These are phyloP conservation scores for Nicotiana tomentosiformis DNA, from an alignment of 257 asterid genomes.

Conservation along the genomic window DNA sequence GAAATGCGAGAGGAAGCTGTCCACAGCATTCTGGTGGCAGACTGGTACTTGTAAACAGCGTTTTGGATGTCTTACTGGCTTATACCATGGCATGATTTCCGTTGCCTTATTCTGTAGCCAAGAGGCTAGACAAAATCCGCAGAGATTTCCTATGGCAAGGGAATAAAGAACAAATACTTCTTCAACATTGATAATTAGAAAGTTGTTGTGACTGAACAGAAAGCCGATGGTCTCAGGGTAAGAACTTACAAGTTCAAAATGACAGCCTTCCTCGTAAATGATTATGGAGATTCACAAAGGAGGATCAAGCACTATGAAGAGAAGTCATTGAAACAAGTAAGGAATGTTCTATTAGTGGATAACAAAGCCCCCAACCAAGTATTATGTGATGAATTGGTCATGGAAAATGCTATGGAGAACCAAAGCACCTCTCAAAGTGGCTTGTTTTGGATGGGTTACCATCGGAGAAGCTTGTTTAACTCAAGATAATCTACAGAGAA, in stretches of 20 bases:
- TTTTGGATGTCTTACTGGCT: not conserved
- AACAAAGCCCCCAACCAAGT: no score
- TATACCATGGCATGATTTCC: not conserved
- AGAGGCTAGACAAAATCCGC: not conserved
- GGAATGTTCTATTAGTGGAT: no score
- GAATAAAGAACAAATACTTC: not conserved
- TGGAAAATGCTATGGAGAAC: no score
- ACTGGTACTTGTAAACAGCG: not conserved
- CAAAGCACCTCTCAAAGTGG: no score
- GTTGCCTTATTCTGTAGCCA: not conserved
- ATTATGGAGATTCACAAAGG: not conserved
- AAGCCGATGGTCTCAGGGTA: not conserved
- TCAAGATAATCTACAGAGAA: no score
- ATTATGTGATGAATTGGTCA: no score
- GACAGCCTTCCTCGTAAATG: not conserved
- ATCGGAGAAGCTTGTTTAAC: no score
- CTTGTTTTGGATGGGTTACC: no score
- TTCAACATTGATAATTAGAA: not conserved
- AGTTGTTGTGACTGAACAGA: not conserved
- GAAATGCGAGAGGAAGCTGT: no score
- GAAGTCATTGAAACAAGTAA: no score
- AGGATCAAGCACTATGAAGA: not conserved
- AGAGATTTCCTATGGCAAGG: not conserved
- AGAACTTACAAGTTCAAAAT: not conserved
- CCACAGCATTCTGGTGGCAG: not conserved